Conservation (phyloP, 129 eudicot genomes). For the Sambucus nigra region DNA sequence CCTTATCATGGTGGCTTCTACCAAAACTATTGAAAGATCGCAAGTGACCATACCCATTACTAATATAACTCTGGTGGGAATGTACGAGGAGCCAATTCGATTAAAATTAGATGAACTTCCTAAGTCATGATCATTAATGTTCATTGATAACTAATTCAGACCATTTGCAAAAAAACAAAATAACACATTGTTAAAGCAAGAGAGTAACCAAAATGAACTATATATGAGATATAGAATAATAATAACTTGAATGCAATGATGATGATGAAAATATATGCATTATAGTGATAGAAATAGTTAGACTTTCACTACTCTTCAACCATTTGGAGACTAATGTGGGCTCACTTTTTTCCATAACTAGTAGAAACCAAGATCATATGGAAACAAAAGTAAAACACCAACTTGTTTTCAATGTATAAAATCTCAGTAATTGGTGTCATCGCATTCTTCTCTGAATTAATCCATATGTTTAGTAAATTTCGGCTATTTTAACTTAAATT, state of each 20-base stretch:
- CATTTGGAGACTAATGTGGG: slow-evolving; percentile 90
- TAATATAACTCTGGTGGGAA: slow-evolving; percentile 56
- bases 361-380: slow-evolving; percentile 42
- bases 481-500: slow-evolving; percentile 1
- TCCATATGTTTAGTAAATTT: slow-evolving; percentile 3
- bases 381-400: slow-evolving; percentile 16
- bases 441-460: slow-evolving; percentile 19
- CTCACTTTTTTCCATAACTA: slow-evolving; percentile 89
- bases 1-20: slow-evolving; percentile 57
- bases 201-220: background rate
- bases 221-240: background rate
- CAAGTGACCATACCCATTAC: slow-evolving; percentile 56
- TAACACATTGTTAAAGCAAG: background rate
- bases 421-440: too few species aligned
- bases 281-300: slow-evolving; percentile 26
- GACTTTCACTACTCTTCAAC: slow-evolving; percentile 63
- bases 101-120: slow-evolving; percentile 51
- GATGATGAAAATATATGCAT: slow-evolving; percentile 39
- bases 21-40: slow-evolving; percentile 61
- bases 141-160: slow-evolving; percentile 12
- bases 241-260: slow-evolving; percentile 46
- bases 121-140: slow-evolving; percentile 46
- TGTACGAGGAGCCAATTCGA: slow-evolving; percentile 53
- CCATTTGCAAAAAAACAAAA: too few species aligned
- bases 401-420: slow-evolving; percentile 3